Evolutionary conservation across 2,329 filamentous ascomycete species (phyloP), one percentile per base, ranked within the genome.

Genomic region (Scedosporium dehoogii): DNA sequence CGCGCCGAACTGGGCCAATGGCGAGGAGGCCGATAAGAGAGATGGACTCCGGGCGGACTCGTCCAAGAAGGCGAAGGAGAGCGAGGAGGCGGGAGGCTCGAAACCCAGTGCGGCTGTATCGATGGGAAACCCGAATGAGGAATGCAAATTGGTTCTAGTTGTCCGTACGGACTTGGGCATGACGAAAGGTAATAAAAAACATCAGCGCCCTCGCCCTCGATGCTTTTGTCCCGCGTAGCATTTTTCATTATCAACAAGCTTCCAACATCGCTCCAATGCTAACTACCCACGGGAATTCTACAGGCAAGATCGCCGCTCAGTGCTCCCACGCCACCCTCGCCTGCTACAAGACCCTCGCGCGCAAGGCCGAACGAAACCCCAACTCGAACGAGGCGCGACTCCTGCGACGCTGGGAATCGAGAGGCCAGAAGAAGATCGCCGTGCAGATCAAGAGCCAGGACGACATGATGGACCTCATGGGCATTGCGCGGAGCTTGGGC

Each of bases 231-330:
- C 46, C 25, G 25, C 23, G 14, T 60, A 10, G 18, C 51, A 27
- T 25, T 42, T 56, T 57, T 10, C 16, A 9, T n/a, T 18, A 51
- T 9, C 25, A 51, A 21, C 18, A 60, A 44, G 51, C 21, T 56
- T 29, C 55, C 48, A 57, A 23, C 5, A 16, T 57, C 33, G 16
- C 14, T 6, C 57, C 23, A n/a, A 41, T 44, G 12, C 58, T 61
- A 53, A 51, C 29, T 29, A 12, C 10, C 6, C 38, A 23, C 23
- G 23, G 27, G 18, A 41, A 23, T 12, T 55, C 29, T 58, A 56
- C 66, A 96, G 93, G 93, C 70, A 99, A 99, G 81, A 97, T 97
- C 70, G 94, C 91, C 63, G 94, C 94, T 6, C 94, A 97, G 76
- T 93, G 90, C 76, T 90, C 88, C 59, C 94, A 97, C 75, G 94